Conservation (phyloP, 306 rosid genomes). For the Rubus idaeus region DNA sequence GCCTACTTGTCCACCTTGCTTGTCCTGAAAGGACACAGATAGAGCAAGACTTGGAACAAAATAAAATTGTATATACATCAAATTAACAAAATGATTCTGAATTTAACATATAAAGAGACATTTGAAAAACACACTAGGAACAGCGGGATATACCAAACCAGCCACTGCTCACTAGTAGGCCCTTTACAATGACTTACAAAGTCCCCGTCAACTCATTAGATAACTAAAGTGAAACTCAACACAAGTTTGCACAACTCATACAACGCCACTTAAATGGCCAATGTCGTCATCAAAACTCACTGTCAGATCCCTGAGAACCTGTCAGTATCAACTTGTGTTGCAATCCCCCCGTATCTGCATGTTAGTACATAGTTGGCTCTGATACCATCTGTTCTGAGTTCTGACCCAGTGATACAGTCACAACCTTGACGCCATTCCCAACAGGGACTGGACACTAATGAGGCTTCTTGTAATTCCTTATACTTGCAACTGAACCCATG, state of each 20-base stretch:
- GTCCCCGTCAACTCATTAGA: neutral
- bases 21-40: conserved; percentile 45
- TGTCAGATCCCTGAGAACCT: neutral
- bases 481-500: neutral
- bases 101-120: neutral
- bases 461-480: neutral
- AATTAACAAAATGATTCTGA: neutral
- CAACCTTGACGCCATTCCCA: neutral
- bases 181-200: neutral
- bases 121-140: neutral
- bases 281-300: neutral
- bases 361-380: neutral
- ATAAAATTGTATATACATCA: neutral
- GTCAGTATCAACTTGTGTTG: neutral
- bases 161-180: neutral
- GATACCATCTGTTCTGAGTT: neutral
- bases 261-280: neutral
- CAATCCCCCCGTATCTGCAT: neutral
- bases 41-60: conserved; percentile 18
- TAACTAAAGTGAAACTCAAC: neutral
- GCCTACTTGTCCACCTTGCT: conserved; percentile 84
- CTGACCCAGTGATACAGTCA: neutral
- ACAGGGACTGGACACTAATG: neutral
- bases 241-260: neutral
- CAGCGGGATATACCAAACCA: neutral